Evolutionary conservation across 371 early-diverging fungal genomes (phyloP), one percentile per base, ranked within the genome.

Genomic region (Mucor racemosus): DNA sequence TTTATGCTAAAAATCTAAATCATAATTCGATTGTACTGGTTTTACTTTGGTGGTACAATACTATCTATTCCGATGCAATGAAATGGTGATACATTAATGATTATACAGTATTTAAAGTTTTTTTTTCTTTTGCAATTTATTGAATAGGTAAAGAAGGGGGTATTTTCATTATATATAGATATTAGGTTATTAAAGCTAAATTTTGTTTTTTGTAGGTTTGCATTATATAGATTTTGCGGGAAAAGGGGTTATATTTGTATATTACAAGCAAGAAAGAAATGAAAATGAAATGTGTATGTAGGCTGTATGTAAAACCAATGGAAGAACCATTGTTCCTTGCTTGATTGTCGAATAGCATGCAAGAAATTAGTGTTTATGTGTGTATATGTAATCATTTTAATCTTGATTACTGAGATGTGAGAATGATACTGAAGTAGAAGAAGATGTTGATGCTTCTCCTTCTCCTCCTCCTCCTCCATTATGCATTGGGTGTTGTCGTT

Each of bases 331-430:
- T 31, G 31, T 11, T 14, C 31, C 53, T 53, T 53, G 53, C 53
- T 53, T 21, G 5, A 53, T n/a, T 3, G 53, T 31, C 8, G 10
- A 21, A 53, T 53, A 38, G 11, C 11, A 38, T 26, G 50, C 50
- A 26, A 21, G 26, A 26, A 26, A 26, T 26, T 3, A 11, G 50
- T 21, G 26, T 10, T 21, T 53, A 38, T 38, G 38, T 38, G 7
- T 38, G 1, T 38, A 9, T 38, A 4, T 38, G 38, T 1, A 31
- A 53, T 53, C 31, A 14, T 53, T 13, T 14, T 31, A 53, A 5
- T 53, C 53, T 31, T 53, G 53, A 26, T 21, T 53, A 31, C 53
- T 53, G 53, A 53, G 53, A 53, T 53, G 53, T 26, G 53, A 53
- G 14, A 53, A 53, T 19, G 53, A 53, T 10, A 26, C 53, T 11